phyloP scores from a whole-genome alignment of 2,329 filamentous ascomycete species.

The Phyllosticta paracitricarpa region DNA sequence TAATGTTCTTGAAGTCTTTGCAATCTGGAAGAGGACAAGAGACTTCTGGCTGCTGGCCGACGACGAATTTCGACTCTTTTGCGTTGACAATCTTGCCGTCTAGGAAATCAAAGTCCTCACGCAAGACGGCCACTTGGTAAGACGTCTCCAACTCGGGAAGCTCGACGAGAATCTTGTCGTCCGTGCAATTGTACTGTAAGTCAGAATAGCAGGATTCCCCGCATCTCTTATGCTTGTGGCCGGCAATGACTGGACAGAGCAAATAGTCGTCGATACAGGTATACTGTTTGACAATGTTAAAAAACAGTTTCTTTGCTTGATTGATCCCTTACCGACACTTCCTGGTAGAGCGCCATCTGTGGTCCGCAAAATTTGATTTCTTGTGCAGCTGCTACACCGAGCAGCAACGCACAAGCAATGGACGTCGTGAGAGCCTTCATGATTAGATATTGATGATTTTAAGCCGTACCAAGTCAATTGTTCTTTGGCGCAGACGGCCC shows the following conservation, averaged over 20 bases:
- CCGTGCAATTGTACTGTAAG: neutral
- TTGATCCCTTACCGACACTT: neutral
- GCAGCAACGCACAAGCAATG: neutral
- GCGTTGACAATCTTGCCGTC: neutral
- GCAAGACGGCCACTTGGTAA: neutral
- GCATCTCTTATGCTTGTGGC: slow-evolving; percentile 21
- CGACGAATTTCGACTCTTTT: neutral
- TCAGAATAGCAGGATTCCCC: slow-evolving; percentile 25
- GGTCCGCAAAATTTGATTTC: neutral
- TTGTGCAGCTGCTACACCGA: neutral
- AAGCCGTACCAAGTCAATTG: neutral
- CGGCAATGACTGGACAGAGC: slow-evolving; percentile 12
- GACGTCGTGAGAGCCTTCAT: neutral
- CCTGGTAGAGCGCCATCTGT: neutral
- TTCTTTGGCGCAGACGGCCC: neutral
- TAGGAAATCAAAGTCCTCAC: neutral
- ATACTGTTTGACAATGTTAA: neutral
- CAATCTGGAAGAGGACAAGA: neutral
- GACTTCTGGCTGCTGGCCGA: neutral
- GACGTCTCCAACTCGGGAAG: neutral
- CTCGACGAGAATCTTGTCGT: neutral
- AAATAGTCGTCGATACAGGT: neutral
- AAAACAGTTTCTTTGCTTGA: neutral
- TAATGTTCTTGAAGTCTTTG: neutral
- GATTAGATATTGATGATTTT: neutral